Percentiles rank a stretch among this genome's conserved stretches.
Conservation (phyloP, 495 filamentous ascomycete species). For the Massariosphaeria phaeospora region DNA sequence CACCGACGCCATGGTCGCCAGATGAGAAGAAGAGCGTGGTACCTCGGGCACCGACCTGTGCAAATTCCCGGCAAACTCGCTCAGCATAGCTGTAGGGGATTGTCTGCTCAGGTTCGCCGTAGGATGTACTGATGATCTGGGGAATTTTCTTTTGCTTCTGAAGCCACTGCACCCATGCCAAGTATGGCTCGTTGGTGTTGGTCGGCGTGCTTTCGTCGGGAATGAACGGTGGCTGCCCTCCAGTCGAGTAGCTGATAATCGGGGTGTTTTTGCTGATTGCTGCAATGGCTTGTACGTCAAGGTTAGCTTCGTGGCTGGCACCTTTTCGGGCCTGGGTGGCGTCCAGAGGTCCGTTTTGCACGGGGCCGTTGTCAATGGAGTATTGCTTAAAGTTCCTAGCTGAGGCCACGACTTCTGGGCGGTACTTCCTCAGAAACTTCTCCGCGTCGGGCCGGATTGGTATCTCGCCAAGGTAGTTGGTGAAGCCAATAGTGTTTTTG, state of each 20-base stretch:
- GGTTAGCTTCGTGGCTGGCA: slow-evolving; percentile 43
- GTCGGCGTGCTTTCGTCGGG: slow-evolving; percentile 38
- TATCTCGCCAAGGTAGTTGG: slow-evolving; percentile 49
- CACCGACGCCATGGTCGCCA: slow-evolving; percentile 40
- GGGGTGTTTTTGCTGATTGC: slow-evolving; percentile 37
- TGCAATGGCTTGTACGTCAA: slow-evolving; percentile 45
- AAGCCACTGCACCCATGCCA: slow-evolving; percentile 38
- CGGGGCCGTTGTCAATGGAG: slow-evolving; percentile 41
- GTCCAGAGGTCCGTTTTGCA: slow-evolving; percentile 41
- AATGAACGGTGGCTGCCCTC: slow-evolving; percentile 39
- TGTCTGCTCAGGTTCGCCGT: slow-evolving; percentile 42
- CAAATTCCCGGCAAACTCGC: slow-evolving; percentile 38
- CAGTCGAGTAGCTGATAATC: slow-evolving; percentile 37
- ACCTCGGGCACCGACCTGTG: slow-evolving; percentile 38
- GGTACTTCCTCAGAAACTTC: slow-evolving; percentile 47
- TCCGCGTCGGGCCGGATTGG: slow-evolving; percentile 49
- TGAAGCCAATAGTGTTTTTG: slow-evolving; percentile 47
- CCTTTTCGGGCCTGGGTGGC: slow-evolving; percentile 32
- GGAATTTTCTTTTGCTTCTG: slow-evolving; percentile 34
- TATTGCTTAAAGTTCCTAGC: slow-evolving; percentile 45
- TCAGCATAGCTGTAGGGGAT: slow-evolving; percentile 37
- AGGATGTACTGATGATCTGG: slow-evolving; percentile 41
- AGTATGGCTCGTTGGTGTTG: slow-evolving; percentile 41
- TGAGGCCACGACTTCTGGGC: slow-evolving; percentile 45
- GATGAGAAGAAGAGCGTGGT: slow-evolving; percentile 38